Conservation (phyloP, 2,329 filamentous ascomycete genomes). For the Thelonectria rubi region DNA sequence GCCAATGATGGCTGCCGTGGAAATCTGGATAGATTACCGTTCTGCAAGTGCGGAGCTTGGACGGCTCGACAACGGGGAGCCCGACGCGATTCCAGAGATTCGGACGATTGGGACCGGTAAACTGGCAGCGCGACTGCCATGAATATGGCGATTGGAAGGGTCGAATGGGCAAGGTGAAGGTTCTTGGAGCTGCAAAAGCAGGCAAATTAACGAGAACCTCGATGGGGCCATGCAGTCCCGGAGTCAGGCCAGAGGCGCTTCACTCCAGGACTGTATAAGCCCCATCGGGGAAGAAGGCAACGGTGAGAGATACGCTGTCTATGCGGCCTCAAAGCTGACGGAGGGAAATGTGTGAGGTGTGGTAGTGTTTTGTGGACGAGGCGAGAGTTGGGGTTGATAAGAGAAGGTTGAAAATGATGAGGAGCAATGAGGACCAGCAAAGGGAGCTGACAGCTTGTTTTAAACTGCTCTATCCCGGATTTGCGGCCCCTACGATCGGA, state of each 20-base stretch:
- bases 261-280: not conserved
- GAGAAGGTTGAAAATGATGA: not conserved
- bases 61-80: not conserved
- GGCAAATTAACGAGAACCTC: too few species aligned
- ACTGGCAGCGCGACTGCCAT: not conserved
- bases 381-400: not conserved
- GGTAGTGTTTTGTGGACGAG: too few species aligned
- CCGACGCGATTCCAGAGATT: not conserved
- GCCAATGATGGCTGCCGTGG: not conserved
- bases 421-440: not conserved
- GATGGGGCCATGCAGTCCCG: not conserved
- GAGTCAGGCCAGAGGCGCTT: not conserved
- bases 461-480: not conserved
- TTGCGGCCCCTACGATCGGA: not conserved
- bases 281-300: too few species aligned
- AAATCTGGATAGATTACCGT: not conserved
- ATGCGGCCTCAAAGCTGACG: too few species aligned
- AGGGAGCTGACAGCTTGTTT: not conserved
- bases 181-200: too few species aligned
- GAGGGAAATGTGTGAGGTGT: too few species aligned
- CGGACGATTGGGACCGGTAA: not conserved
- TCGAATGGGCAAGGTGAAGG: too few species aligned
- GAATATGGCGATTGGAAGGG: not conserved
- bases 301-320: too few species aligned
- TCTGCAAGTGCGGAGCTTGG: not conserved